Conservation (phyloP, 371 early-diverging fungal species). For the Mucor racemosus region DNA sequence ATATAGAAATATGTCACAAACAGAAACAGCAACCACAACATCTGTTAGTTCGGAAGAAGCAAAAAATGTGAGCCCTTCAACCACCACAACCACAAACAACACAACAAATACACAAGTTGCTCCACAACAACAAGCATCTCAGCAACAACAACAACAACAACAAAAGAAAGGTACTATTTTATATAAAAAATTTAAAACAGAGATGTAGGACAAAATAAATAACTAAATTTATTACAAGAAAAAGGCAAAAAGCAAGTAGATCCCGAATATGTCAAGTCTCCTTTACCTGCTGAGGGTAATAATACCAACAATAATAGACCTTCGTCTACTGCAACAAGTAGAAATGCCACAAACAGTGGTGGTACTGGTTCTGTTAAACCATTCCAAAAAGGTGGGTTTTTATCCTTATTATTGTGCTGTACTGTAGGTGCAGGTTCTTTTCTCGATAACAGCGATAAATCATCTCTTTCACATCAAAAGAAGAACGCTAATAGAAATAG, state of each 20-base stretch:
- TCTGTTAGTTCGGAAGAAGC: slow-evolving; percentile 12
- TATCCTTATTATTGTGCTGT: slow-evolving; percentile 36
- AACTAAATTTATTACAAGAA: slow-evolving; percentile 13
- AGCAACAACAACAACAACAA: slow-evolving; percentile 2
- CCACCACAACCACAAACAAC: slow-evolving; percentile 4
- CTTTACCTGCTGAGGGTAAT: slow-evolving; percentile 12
- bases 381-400: slow-evolving; percentile 36
- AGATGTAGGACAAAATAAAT: slow-evolving; percentile 32
- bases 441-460: slow-evolving; percentile 42
- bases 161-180: slow-evolving; percentile 17
- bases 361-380: slow-evolving; percentile 27
- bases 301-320: slow-evolving; percentile 14
- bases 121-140: slow-evolving; percentile 10
- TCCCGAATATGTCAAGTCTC: slow-evolving; percentile 39
- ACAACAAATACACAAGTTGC: slow-evolving; percentile 22
- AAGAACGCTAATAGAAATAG: slow-evolving; percentile 22
- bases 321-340: slow-evolving; percentile 21
- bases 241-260: slow-evolving; percentile 34
- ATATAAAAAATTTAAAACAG: slow-evolving; percentile 4
- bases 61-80: slow-evolving; percentile 10
- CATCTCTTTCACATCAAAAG: slow-evolving; percentile 23
- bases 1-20: slow-evolving; percentile 24
- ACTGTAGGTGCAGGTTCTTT: slow-evolving; percentile 39
- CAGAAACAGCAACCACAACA: slow-evolving; percentile 18
- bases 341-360: slow-evolving; percentile 2